phyloP scores from a whole-genome alignment of 768 basidiomycete species.

The Xerocomus spinulosus region DNA sequence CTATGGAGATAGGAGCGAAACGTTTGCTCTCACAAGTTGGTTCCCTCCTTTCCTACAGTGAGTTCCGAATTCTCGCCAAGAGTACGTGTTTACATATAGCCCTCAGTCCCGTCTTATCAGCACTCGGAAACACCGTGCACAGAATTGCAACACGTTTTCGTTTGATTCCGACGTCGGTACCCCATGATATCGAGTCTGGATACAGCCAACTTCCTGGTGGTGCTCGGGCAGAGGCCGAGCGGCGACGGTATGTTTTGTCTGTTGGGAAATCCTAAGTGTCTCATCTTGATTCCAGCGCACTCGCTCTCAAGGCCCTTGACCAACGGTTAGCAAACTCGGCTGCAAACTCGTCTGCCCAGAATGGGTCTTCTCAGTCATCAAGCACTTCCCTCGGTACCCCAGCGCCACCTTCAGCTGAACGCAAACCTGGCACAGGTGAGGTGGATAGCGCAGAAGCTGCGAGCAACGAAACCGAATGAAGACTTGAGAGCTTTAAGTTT shows the following conservation, averaged over 20 bases:
- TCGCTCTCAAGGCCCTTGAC: slow-evolving; percentile 95
- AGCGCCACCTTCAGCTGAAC: slow-evolving; percentile 32
- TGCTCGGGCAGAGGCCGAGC: slow-evolving; percentile 93
- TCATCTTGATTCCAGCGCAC: slow-evolving; percentile 54
- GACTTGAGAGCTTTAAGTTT: slow-evolving; percentile 15
- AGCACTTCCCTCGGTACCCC: slow-evolving; percentile 27
- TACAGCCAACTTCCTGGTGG: slow-evolving; percentile 80
- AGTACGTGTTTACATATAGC: slow-evolving; percentile 1
- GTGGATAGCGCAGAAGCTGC: slow-evolving; percentile 13
- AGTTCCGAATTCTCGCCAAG: slow-evolving; percentile 30
- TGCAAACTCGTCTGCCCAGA: slow-evolving; percentile 28
- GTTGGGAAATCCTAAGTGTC: background rate
- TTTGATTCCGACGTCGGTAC: slow-evolving; percentile 60
- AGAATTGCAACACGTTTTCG: slow-evolving; percentile 62
- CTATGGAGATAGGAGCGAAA: slow-evolving; percentile 94
- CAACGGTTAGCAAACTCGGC: slow-evolving; percentile 74
- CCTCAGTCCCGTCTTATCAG: slow-evolving; percentile 63
- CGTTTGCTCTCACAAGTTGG: slow-evolving; percentile 92
- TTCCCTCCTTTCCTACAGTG: slow-evolving; percentile 96
- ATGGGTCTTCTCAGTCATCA: slow-evolving; percentile 28
- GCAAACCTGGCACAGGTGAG: slow-evolving; percentile 22
- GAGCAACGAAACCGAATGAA: slow-evolving; percentile 18
- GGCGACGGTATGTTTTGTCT: slow-evolving; percentile 63
- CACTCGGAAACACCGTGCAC: slow-evolving; percentile 65
- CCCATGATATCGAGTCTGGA: slow-evolving; percentile 66